A percentile compares a stretch with the other conserved stretches of the same genome.
Evolutionary conservation across 495 filamentous ascomycete species (phyloP).

Genomic region (Delitschia confertaspora): DNA sequence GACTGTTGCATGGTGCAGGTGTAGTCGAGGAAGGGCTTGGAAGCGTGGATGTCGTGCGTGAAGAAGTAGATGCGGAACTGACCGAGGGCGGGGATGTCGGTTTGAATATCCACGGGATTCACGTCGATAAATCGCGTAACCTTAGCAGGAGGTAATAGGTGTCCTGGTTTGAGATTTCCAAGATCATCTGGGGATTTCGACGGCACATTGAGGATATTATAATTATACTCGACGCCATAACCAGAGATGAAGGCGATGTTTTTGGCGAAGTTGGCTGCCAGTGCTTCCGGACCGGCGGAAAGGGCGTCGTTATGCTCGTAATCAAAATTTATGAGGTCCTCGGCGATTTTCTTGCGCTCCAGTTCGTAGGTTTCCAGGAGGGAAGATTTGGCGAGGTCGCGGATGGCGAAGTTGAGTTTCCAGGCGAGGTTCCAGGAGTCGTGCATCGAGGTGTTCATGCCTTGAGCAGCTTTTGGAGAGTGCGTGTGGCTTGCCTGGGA

Average conservation of each 20-base stretch:
- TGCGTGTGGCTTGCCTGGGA: slow-evolving; percentile 27
- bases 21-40: slow-evolving; percentile 44
- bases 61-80: slow-evolving; percentile 64
- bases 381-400: slow-evolving; percentile 23
- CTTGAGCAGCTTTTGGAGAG: slow-evolving; percentile 29
- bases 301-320: slow-evolving; percentile 28
- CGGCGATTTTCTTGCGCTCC: slow-evolving; percentile 27
- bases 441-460: slow-evolving; percentile 32
- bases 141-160: slow-evolving; percentile 52
- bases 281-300: slow-evolving; percentile 21
- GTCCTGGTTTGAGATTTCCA: slow-evolving; percentile 43
- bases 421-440: slow-evolving; percentile 31
- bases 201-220: slow-evolving; percentile 48
- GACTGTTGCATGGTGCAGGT: slow-evolving; percentile 43
- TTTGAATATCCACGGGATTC: slow-evolving; percentile 62
- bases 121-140: slow-evolving; percentile 60
- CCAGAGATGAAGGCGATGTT: slow-evolving; percentile 27
- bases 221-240: slow-evolving; percentile 53
- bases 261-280: slow-evolving; percentile 25
- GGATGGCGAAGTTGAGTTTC: slow-evolving; percentile 28
- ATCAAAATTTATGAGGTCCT: slow-evolving; percentile 29
- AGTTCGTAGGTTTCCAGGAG: slow-evolving; percentile 27
- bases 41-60: slow-evolving; percentile 45
- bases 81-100: slow-evolving; percentile 60
- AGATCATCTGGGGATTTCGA: slow-evolving; percentile 28